Conservation (phyloP, 2,329 filamentous ascomycete species). For the Basipetospora chlamydospora region DNA sequence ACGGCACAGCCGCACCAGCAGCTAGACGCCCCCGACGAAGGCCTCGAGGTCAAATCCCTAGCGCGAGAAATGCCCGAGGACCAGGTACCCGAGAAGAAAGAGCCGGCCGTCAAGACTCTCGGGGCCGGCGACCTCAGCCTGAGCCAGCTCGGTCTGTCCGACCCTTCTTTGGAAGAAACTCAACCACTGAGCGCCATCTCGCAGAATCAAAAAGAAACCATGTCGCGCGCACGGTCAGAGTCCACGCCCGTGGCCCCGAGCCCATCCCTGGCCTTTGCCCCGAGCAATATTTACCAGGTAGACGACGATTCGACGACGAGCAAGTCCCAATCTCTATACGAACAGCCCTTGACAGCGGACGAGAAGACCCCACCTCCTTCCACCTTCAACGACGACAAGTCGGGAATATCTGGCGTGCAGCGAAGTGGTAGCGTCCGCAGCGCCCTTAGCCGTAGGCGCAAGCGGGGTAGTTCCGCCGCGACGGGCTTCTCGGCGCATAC, state of each 20-base stretch:
- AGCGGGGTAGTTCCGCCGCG: slow-evolving; percentile 69
- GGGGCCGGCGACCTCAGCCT: slow-evolving; percentile 81
- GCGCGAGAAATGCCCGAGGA: slow-evolving; percentile 20
- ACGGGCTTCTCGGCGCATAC: slow-evolving; percentile 19
- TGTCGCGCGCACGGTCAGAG: slow-evolving; percentile 37
- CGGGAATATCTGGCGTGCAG: slow-evolving; percentile 28
- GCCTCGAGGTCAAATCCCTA: slow-evolving; percentile 28
- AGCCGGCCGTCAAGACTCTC: slow-evolving; percentile 74
- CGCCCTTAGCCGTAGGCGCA: slow-evolving; percentile 46
- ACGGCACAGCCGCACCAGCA: background rate
- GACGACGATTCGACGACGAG: slow-evolving; percentile 16
- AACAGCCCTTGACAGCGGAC: slow-evolving; percentile 23
- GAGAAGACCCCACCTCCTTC: slow-evolving; percentile 52
- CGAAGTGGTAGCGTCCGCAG: slow-evolving; percentile 56
- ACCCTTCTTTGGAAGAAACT: slow-evolving; percentile 19
- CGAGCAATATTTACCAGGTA: slow-evolving; percentile 12
- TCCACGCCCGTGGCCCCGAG: slow-evolving; percentile 39
- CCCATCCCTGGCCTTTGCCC: slow-evolving; percentile 13
- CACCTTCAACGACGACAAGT: slow-evolving; percentile 50
- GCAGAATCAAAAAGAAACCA: background rate
- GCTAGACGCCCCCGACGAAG: slow-evolving; percentile 1
- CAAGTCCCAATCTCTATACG: slow-evolving; percentile 36
- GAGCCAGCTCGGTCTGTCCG: slow-evolving; percentile 69
- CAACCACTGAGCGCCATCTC: no score
- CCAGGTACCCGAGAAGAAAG: slow-evolving; percentile 38